Base-by-base conservation (phyloP, 2,329 filamentous ascomycete genomes). In the Cercospora berteroae region DNA sequence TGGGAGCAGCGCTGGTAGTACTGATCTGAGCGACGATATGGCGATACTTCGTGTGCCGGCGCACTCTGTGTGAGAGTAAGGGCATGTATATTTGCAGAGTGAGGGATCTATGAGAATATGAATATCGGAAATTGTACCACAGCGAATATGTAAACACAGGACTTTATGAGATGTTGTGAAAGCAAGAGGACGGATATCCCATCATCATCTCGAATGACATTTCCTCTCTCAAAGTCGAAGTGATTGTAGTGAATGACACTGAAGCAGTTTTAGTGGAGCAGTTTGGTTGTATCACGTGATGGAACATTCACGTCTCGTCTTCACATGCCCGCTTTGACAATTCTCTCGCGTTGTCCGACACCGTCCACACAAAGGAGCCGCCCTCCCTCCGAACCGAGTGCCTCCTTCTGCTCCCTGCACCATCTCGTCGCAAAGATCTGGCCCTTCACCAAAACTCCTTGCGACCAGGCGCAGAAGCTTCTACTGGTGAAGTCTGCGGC, bases 41-140 rank as follows among this genome's bases (percentile, higher is more conserved):
- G 72, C 74, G 3, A 76, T 76, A 39, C 56, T 74, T 23, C 72
- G 74, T 2, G 72, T 75, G 66, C 74, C 73, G 25, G 70, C 63
- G 23, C 71, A 74, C 52, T 66, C 70, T 12, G 69, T 76, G 16
- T 10, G 69, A 75, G 61, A 72, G 73, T 59, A 71, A 75, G 39
- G 48, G 67, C 55, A 69, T 56, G 59, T 72, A 72, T 1, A 72
- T 75, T 13, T 2, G 25, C 23, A n/a, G 1, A 16, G 10, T 27
- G 48, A 55, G 2, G 12, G 16, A 8, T 29, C 6, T 2, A 50
- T 23, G 18, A 23, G 9, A 2, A 50, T 50, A 50, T 50, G 8
- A 20, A 23, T 7, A 16, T 27, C 20, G 13, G 27, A 12, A 52
- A 12, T 8, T 52, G 44, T 12, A 52, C 2, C 20, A 52, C n/a